phyloP scores from a whole-genome alignment of 768 basidiomycete species.

The Trametes elegans region DNA sequence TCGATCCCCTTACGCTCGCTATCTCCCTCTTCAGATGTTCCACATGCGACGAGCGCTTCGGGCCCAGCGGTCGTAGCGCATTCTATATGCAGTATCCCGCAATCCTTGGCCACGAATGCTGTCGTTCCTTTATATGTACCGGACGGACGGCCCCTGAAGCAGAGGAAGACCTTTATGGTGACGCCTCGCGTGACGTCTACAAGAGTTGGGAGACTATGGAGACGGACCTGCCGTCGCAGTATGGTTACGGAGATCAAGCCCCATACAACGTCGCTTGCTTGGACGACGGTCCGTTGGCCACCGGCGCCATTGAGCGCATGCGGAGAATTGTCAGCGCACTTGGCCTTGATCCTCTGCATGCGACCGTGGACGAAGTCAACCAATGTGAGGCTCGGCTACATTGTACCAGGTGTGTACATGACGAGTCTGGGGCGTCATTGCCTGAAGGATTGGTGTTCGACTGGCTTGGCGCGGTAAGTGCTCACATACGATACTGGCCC shows the following conservation, averaged over 20 bases:
- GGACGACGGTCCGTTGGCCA: too few relatives aligned
- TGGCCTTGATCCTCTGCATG: not conserved
- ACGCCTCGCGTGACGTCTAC: too few relatives aligned
- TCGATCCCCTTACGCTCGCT: not conserved
- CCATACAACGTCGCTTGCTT: too few relatives aligned
- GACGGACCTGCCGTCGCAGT: too few relatives aligned
- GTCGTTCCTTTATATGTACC: not conserved
- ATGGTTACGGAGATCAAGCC: too few relatives aligned
- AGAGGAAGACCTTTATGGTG: too few relatives aligned
- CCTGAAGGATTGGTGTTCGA: too few relatives aligned
- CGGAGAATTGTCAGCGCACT: not conserved
- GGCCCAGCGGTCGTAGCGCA: too few relatives aligned
- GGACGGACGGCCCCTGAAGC: not conserved
- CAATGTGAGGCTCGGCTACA: not conserved
- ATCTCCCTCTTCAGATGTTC: not conserved
- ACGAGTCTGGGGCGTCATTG: too few relatives aligned
- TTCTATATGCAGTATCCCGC: not conserved
- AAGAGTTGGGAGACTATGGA: too few relatives aligned
- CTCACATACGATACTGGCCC: too few relatives aligned
- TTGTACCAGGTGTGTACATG: not conserved
- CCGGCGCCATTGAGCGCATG: not conserved
- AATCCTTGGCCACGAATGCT: not conserved
- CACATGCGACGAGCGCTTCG: not conserved
- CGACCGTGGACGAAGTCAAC: not conserved
- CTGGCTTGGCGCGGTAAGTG: too few relatives aligned